Evolutionary conservation across 2,329 filamentous ascomycete genomes (phyloP).

Genomic region (Diaporthe velutina): DNA sequence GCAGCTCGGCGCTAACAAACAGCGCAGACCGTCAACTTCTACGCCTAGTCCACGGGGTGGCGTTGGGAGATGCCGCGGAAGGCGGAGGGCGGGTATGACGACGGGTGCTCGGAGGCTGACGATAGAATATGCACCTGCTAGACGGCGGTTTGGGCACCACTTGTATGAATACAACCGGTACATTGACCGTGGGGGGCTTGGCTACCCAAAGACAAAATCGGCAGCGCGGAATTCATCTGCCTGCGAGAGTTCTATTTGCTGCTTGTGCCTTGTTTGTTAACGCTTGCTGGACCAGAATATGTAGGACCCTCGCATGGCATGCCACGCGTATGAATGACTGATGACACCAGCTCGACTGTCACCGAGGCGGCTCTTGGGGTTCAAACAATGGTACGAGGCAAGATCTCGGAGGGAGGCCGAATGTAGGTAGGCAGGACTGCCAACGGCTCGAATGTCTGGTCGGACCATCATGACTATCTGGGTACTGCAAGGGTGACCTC

Average conservation of each 20-base stretch:
- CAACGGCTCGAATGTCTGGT: background rate
- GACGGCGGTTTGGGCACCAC: slow-evolving; percentile 4
- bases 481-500: background rate
- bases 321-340: background rate
- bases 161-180: slow-evolving; percentile 28
- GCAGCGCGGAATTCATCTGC: background rate
- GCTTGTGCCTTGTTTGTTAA: background rate
- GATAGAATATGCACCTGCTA: slow-evolving; percentile 26
- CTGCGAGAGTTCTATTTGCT: background rate
- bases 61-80: background rate
- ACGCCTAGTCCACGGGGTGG: slow-evolving; percentile 54
- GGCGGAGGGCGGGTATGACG: background rate
- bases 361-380: background rate
- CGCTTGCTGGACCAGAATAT: background rate
- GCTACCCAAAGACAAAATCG: background rate
- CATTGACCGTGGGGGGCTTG: background rate
- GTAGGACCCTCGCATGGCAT: background rate
- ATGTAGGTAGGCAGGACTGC: background rate
- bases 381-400: background rate
- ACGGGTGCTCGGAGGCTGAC: background rate
- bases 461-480: background rate
- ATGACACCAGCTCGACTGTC: background rate
- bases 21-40: slow-evolving; percentile 68
- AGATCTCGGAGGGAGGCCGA: background rate
- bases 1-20: background rate